Percentiles rank a stretch among this genome's conserved stretches.
phyloP scores from a whole-genome alignment of 139 green algal genomes.

The Coelastrella sp. region DNA sequence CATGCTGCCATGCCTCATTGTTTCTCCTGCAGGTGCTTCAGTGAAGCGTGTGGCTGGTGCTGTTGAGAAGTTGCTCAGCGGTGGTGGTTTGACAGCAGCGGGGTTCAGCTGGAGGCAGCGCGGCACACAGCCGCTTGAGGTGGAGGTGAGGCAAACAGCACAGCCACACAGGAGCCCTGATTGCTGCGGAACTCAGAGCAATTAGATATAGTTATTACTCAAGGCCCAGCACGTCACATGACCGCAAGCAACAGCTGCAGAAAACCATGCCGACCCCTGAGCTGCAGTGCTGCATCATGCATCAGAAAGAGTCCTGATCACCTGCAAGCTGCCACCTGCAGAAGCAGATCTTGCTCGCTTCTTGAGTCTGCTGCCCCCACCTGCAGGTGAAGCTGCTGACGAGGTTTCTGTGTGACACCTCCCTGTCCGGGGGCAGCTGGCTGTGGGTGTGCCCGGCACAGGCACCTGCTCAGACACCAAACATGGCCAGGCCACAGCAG shows the following conservation, averaged over 20 bases:
- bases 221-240: no score
- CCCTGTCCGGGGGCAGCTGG: constrained; percentile 73
- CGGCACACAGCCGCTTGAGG: constrained; percentile 58
- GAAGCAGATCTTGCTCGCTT: no score
- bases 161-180: no score
- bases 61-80: constrained; percentile 36
- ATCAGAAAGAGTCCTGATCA: no score
- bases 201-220: no score
- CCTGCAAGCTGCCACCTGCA: no score
- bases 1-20: neutral
- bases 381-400: constrained; percentile 69
- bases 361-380: no score
- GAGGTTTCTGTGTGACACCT: constrained; percentile 77
- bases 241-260: no score
- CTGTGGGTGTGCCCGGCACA: constrained; percentile 52
- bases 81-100: constrained; percentile 1
- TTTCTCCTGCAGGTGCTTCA: constrained; percentile 31
- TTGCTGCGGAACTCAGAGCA: no score
- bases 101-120: constrained; percentile 49
- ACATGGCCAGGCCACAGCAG: neutral
- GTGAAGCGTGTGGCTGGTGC: constrained; percentile 43
- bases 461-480: neutral
- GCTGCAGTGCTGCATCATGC: no score
- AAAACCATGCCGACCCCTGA: no score
- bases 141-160: constrained; percentile 50